Evolutionary conservation across 2,329 filamentous ascomycete species (phyloP).

Genomic region (Cadophora luteo-olivacea): DNA sequence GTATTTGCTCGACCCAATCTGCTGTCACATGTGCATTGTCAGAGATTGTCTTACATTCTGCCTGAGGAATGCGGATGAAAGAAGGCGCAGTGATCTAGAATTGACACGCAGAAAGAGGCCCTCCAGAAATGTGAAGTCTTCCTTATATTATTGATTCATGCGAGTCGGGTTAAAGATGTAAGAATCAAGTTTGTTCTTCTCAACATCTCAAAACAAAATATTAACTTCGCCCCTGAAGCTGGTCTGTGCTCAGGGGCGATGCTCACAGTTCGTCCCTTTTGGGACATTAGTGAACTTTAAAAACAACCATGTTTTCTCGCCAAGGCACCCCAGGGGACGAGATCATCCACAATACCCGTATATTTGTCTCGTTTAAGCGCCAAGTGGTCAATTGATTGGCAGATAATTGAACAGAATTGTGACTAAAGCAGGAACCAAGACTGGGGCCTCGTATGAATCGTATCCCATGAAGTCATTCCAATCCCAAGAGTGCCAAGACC

Average conservation of each 20-base stretch:
- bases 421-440: slow-evolving; percentile 9
- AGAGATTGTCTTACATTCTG: no score
- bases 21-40: no score
- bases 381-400: neutral
- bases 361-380: slow-evolving; percentile 6
- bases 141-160: no score
- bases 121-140: no score
- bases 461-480: slow-evolving; percentile 8
- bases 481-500: neutral
- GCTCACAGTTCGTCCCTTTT: neutral
- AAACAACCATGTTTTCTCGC: neutral
- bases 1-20: no score
- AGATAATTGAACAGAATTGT: no score
- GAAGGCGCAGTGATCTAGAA: no score
- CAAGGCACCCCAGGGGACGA: neutral
- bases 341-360: neutral
- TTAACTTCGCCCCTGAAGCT: neutral
- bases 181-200: neutral
- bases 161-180: no score
- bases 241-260: neutral
- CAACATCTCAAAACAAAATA: neutral
- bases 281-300: neutral
- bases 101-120: no score
- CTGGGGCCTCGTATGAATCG: neutral
- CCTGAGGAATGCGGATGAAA: no score